Conservation (phyloP, 441 rosid species). For the Breynia disticha region DNA sequence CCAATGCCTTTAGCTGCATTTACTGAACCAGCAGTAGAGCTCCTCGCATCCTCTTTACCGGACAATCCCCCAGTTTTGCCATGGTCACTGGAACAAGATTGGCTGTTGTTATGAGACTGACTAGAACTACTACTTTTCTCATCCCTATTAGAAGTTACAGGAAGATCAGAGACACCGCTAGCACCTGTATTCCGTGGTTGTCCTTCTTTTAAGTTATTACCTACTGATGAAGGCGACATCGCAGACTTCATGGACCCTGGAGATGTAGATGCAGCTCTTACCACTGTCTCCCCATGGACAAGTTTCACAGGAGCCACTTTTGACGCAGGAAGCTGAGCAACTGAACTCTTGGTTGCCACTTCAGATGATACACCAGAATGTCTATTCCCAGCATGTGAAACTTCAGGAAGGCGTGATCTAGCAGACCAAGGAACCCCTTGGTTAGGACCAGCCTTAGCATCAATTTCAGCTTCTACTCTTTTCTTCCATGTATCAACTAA, state of each 20-base stretch:
- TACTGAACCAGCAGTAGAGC: constrained; percentile 46
- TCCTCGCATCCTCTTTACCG: constrained; percentile 54
- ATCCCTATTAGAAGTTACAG: constrained; percentile 31
- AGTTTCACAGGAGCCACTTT: constrained; percentile 51
- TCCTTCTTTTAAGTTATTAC: constrained; percentile 39
- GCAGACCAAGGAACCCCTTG: constrained; percentile 61
- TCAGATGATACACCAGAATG: constrained; percentile 53
- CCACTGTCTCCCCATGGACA: constrained; percentile 39
- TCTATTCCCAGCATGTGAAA: constrained; percentile 49
- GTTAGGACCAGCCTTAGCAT: constrained; percentile 58
- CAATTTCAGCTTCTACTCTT: constrained; percentile 98
- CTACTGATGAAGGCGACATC: constrained; percentile 34
- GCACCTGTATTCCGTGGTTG: constrained; percentile 30
- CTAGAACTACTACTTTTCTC: constrained; percentile 80
- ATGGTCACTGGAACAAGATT: constrained; percentile 60
- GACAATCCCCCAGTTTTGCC: constrained; percentile 42
- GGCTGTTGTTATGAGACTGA: constrained; percentile 72
- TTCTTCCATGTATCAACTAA: constrained; percentile 98
- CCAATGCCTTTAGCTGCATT: constrained; percentile 30
- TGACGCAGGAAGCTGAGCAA: constrained; percentile 44
- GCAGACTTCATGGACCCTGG: constrained; percentile 48
- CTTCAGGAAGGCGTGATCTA: constrained; percentile 52
- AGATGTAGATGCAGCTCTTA: constrained; percentile 43
- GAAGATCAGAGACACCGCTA: constrained; percentile 32
- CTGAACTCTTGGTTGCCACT: constrained; percentile 51